phyloP scores from a whole-genome alignment of 805 yeast genomes.

The Hanseniaspora valbyensis region DNA sequence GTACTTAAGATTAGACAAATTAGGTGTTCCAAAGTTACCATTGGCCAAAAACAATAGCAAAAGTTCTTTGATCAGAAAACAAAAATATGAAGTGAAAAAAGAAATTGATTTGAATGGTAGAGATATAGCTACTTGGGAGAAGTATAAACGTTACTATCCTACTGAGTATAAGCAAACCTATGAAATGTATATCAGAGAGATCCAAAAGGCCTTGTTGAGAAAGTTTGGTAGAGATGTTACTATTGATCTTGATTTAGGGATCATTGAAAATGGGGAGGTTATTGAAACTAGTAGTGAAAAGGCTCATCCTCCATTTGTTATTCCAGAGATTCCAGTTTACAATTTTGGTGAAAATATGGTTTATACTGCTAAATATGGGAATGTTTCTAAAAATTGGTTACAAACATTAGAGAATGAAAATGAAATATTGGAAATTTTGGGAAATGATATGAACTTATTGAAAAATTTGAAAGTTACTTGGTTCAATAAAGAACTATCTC shows the following conservation, averaged over 20 bases:
- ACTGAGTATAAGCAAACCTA: neutral
- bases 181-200: neutral
- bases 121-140: neutral
- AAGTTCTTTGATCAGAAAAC: neutral
- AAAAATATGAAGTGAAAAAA: neutral
- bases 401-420: neutral
- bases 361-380: constrained; percentile 7
- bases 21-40: constrained; percentile 11
- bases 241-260: constrained; percentile 11
- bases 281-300: neutral
- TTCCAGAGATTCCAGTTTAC: constrained; percentile 10
- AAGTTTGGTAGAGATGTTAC: neutral
- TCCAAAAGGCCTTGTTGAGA: constrained; percentile 1
- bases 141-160: neutral
- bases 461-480: neutral
- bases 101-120: constrained; percentile 8
- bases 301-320: constrained; percentile 8
- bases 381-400: constrained; percentile 1
- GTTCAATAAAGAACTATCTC: constrained; percentile 3
- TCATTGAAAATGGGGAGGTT: constrained; percentile 1
- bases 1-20: constrained; percentile 2
- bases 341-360: constrained; percentile 3
- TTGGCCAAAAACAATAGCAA: constrained; percentile 11
- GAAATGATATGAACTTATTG: neutral
- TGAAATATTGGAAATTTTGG: neutral